Evolutionary conservation across 768 basidiomycete genomes (phyloP).

Genomic region (Tylopilus cervinicoccineus): DNA sequence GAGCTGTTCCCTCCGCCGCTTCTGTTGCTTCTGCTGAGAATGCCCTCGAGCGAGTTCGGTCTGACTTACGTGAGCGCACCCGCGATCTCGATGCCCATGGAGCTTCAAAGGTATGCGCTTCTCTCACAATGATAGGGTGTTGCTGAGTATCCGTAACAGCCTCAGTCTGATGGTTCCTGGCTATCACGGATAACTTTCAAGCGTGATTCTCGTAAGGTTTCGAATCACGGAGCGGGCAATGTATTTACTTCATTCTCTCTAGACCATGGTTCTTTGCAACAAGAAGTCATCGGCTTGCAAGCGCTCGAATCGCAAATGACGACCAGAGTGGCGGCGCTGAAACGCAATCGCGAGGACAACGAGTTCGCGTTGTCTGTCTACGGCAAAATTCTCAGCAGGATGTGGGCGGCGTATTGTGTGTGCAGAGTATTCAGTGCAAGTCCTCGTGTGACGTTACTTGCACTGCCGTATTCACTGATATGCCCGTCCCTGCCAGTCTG

Average conservation of each 20-base stretch:
- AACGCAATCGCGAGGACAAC: slow-evolving; percentile 44
- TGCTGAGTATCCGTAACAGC: slow-evolving; percentile 17
- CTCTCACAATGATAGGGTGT: slow-evolving; percentile 1
- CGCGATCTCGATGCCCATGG: slow-evolving; percentile 24
- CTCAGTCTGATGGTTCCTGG: slow-evolving; percentile 25
- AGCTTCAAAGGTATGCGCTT: slow-evolving; percentile 23
- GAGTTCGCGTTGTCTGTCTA: slow-evolving; percentile 50
- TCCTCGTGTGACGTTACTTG: slow-evolving; percentile 14
- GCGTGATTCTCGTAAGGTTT: slow-evolving; percentile 29
- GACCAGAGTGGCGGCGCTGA: slow-evolving; percentile 49
- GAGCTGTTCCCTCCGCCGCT: slow-evolving; percentile 21
- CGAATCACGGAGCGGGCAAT: background rate
- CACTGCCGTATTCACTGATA: slow-evolving; percentile 14
- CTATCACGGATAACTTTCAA: slow-evolving; percentile 29
- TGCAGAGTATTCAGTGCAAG: slow-evolving; percentile 60
- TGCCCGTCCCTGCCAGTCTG: slow-evolving; percentile 23
- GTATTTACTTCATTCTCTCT: background rate
- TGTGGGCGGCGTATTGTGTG: slow-evolving; percentile 67
- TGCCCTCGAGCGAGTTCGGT: slow-evolving; percentile 55
- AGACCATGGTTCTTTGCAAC: slow-evolving; percentile 39
- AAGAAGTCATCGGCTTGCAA: slow-evolving; percentile 62
- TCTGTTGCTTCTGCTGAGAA: slow-evolving; percentile 51
- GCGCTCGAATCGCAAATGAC: slow-evolving; percentile 68
- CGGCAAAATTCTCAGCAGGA: slow-evolving; percentile 47
- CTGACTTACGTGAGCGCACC: slow-evolving; percentile 44